A percentile compares a stretch with the other conserved stretches of the same genome.
phyloP scores from a whole-genome alignment of 2,329 filamentous ascomycete species.

The Lizonia empirigonia region DNA sequence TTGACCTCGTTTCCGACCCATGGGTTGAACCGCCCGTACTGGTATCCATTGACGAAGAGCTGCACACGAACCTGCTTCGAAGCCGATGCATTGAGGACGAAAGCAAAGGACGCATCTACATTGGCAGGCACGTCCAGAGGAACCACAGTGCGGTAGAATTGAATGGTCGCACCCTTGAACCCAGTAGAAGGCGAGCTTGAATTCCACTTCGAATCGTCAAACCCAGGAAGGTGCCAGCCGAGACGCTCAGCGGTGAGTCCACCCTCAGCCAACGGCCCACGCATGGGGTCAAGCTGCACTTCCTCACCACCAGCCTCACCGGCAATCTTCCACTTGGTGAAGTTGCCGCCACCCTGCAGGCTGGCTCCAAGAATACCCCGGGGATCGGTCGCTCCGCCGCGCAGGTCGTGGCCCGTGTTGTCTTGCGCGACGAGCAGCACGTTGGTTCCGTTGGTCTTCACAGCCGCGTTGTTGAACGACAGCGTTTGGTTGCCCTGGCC shows the following conservation, averaged over 20 bases:
- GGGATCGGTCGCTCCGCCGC: constrained; percentile 54
- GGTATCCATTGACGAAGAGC: constrained; percentile 69
- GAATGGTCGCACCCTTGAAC: constrained; percentile 58
- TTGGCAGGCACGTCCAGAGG: constrained; percentile 58
- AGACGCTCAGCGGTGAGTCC: constrained; percentile 64
- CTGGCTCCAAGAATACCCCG: constrained; percentile 61
- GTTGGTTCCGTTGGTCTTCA: constrained; percentile 50
- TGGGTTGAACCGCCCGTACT: constrained; percentile 65
- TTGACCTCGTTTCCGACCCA: constrained; percentile 65
- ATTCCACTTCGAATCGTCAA: constrained; percentile 56
- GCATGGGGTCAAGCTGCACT: constrained; percentile 58
- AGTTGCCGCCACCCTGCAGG: constrained; percentile 51
- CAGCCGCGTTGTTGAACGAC: constrained; percentile 58
- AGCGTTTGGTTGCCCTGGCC: constrained; percentile 50
- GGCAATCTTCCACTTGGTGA: constrained; percentile 63
- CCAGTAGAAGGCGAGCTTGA: constrained; percentile 46
- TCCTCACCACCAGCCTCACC: constrained; percentile 61
- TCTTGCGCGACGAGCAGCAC: constrained; percentile 64
- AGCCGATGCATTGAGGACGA: constrained; percentile 56
- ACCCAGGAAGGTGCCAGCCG: constrained; percentile 64
- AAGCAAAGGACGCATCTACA: constrained; percentile 63
- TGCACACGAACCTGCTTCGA: constrained; percentile 58
- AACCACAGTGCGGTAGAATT: constrained; percentile 61
- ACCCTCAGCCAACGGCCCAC: constrained; percentile 63
- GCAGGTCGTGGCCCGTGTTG: constrained; percentile 65